Evolutionary conservation across 1,284 basidiomycete genomes (phyloP).

Genomic region (Agroathelia rolfsii): DNA sequence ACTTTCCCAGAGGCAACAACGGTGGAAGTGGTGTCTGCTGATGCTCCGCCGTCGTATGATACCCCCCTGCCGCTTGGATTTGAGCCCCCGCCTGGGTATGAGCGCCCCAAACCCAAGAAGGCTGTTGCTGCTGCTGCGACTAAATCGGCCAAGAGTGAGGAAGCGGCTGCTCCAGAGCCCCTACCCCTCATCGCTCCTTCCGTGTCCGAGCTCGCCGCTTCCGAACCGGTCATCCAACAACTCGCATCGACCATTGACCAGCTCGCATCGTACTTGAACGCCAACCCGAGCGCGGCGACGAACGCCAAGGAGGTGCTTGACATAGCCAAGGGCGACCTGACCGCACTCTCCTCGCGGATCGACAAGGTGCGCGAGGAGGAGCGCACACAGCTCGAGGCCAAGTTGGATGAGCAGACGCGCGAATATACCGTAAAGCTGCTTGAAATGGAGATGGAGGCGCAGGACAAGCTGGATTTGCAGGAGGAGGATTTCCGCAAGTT

Average conservation of each 20-base stretch:
- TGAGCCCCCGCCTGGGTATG: constrained; percentile 84
- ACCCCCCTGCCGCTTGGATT: constrained; percentile 80
- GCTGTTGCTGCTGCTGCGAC: constrained; percentile 17
- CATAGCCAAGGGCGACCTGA: constrained; percentile 76
- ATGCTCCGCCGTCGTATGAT: constrained; percentile 43
- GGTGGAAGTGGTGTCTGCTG: constrained; percentile 16
- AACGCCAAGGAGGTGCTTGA: constrained; percentile 67
- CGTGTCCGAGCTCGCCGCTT: constrained; percentile 62
- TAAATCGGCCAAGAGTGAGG: constrained; percentile 16
- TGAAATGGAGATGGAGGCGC: constrained; percentile 74
- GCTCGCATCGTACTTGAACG: constrained; percentile 75
- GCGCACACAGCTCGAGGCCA: constrained; percentile 63
- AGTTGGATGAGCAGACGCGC: constrained; percentile 73
- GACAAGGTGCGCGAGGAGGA: constrained; percentile 80
- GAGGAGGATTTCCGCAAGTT: constrained; percentile 82
- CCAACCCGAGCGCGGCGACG: constrained; percentile 58
- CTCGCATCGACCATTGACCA: constrained; percentile 91
- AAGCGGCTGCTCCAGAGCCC: constrained; percentile 26
- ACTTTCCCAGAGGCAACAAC: constrained; percentile 14
- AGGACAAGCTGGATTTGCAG: constrained; percentile 77
- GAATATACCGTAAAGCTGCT: constrained; percentile 82
- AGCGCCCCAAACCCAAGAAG: constrained; percentile 42
- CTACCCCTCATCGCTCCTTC: constrained; percentile 79
- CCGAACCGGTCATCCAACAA: constrained; percentile 86
- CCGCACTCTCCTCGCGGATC: constrained; percentile 69